Base-by-base conservation (phyloP, 352 stramenopile genomes). In the Globisporangium acanthophoron region DNA sequence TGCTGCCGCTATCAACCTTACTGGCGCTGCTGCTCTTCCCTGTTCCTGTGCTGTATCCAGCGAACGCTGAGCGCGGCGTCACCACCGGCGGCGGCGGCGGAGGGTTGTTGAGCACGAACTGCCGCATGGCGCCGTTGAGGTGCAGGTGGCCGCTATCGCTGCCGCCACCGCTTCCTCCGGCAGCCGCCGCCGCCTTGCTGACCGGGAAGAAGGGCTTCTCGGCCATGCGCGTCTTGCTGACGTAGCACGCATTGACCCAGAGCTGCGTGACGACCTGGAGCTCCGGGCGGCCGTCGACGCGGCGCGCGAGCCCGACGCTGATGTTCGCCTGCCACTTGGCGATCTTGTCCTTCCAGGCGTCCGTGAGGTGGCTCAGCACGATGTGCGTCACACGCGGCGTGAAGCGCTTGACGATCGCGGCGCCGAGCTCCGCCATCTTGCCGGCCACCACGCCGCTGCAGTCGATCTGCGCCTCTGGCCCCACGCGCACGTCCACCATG, bases 211-310 rank as follows among this genome's bases (percentile, higher is more conserved):
- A 94, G 33, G 73, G 67, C 15, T 67, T 73, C 65, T 94, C 85
- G 37, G 78, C 73, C 73, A 91, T 83, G 21, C 61, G 66, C 61
- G 75, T 66, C 54, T 90, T 85, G 56, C 78, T 88, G 55, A 85
- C 74, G 41, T 84, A 85, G 59, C 85, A 94, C 8, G 78, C 80
- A 48, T 94, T 89, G 9, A 94, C 85, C 85, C 85, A 94, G 18
- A 92, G 67, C 59, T 88, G 81, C 16, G 80, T 87, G n/a, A 92
- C 85, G 41, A 94, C 86, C 37, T 90, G 73, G 6, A 94, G 43
- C 20, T 85, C 67, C 43, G 66, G 3, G 47, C 65, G 21, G 43
- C 73, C 50, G 47, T 70, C 63, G 63, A 73, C 52, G 59, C 69
- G 49, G 20, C 58, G 52, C 51, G 51, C 52, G 15, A 64, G 37